phyloP scores from a whole-genome alignment of 495 filamentous ascomycete species.

The Ascodesmis nigricans region DNA sequence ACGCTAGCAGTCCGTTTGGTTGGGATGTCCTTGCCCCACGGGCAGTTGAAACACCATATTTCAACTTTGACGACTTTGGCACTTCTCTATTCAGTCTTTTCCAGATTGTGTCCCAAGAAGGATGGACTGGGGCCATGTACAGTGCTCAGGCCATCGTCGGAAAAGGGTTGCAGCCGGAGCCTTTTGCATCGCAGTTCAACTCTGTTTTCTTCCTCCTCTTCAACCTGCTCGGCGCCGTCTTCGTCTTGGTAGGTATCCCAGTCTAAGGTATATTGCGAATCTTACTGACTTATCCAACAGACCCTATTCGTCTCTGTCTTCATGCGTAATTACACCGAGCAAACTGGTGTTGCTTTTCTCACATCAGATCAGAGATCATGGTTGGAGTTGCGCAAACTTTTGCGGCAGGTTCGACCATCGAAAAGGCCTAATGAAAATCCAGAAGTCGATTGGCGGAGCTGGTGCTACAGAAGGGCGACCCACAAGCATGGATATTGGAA shows the following conservation, averaged over 20 bases:
- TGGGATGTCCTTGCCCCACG: constrained; percentile 74
- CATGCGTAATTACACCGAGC: constrained; percentile 98
- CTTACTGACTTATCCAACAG: constrained; percentile 6
- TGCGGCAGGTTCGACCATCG: constrained; percentile 82
- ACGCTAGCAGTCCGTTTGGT: constrained; percentile 44
- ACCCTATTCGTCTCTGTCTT: constrained; percentile 98
- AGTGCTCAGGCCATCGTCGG: constrained; percentile 65
- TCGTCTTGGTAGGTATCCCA: constrained; percentile 38
- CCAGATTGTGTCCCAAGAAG: constrained; percentile 97
- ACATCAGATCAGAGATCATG: constrained; percentile 93
- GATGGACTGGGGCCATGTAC: constrained; percentile 83
- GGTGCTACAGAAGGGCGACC: constrained; percentile 85
- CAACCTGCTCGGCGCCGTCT: constrained; percentile 91
- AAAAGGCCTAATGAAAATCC: constrained; percentile 61
- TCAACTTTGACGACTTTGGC: constrained; percentile 86
- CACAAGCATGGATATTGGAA: constrained; percentile 94
- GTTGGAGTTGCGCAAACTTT: constrained; percentile 81
- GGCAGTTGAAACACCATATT: constrained; percentile 56
- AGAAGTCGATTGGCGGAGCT: constrained; percentile 56
- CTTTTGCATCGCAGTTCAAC: constrained; percentile 52
- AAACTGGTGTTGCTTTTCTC: constrained; percentile 89
- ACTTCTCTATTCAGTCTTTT: constrained; percentile 87
- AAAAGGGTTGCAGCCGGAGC: constrained; percentile 41
- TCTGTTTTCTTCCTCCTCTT: constrained; percentile 88
- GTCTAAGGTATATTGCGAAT: not conserved